Evolutionary conservation across 2,329 filamentous ascomycete genomes (phyloP).

Genomic region (Hymenoscyphus albidus): DNA sequence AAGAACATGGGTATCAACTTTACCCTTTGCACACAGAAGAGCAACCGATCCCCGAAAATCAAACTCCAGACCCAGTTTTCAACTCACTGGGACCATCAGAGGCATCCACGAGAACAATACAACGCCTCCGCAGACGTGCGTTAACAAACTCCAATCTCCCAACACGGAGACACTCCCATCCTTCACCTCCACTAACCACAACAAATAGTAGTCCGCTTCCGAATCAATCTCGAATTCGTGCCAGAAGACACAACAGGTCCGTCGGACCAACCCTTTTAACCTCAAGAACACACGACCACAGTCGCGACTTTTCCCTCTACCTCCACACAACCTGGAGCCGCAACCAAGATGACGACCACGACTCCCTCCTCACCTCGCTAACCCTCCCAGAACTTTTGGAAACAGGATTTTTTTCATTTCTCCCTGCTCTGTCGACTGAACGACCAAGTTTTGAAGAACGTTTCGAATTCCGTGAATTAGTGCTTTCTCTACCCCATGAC

Average conservation of each 20-base stretch:
- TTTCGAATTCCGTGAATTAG: not conserved
- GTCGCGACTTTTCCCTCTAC: not conserved
- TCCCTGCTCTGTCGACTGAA: not conserved
- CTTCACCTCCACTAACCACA: slow-evolving; percentile 3
- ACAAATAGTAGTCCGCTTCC: not conserved
- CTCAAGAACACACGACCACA: not conserved
- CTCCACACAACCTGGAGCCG: not conserved
- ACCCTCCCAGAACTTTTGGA: not conserved
- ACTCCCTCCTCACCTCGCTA: not conserved
- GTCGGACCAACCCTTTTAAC: not conserved
- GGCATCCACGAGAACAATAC: not conserved
- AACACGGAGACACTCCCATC: not conserved
- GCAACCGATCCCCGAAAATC: not conserved
- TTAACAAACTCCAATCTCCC: not conserved
- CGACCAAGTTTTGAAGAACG: not conserved
- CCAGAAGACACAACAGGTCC: not conserved
- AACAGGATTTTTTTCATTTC: not conserved
- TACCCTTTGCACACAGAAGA: not conserved
- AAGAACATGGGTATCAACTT: slow-evolving; percentile 3
- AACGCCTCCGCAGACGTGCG: not conserved
- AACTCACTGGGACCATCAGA: not conserved
- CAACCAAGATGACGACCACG: not conserved
- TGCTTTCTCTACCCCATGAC: not conserved
- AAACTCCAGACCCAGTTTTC: not conserved
- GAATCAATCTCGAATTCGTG: not conserved